These are phyloP conservation scores for Aspergillus viridinutans DNA, from an alignment of 2,329 filamentous ascomycete species.

Conservation along the genomic window DNA sequence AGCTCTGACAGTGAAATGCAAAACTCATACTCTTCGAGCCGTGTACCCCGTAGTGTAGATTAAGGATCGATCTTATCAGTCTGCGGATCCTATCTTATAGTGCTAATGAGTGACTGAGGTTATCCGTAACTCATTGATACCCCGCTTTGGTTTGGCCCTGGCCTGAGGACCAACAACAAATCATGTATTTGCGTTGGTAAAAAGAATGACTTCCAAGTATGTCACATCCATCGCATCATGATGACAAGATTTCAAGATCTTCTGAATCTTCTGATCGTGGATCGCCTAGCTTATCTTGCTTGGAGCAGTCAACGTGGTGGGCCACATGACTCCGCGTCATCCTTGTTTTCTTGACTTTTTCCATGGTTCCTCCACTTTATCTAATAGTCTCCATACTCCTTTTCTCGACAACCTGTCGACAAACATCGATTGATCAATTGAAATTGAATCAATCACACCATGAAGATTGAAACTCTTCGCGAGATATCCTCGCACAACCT, in stretches of 20 bases:
- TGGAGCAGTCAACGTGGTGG: neutral
- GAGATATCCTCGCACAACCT: conserved; percentile 48
- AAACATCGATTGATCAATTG: neutral
- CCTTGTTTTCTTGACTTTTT: neutral
- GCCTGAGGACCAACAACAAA: neutral
- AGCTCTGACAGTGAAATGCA: too few species aligned
- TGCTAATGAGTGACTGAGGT: too few species aligned
- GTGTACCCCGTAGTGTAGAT: too few species aligned
- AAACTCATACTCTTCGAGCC: too few species aligned
- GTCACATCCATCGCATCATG: neutral
- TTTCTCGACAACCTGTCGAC: neutral
- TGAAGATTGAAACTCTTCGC: conserved; percentile 24
- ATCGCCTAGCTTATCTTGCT: neutral
- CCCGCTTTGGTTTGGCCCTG: neutral
- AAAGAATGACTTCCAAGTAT: neutral
- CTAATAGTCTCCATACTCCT: neutral
- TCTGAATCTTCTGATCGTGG: neutral
- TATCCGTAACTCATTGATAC: neutral
- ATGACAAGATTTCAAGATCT: neutral
- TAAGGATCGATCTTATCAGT: too few species aligned
- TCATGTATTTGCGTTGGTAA: neutral
- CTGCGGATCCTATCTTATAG: too few species aligned
- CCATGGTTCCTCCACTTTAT: neutral
- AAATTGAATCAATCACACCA: conserved; percentile 7
- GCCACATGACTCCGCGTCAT: neutral